Percentiles rank a stretch among this genome's conserved stretches.
phyloP scores from a whole-genome alignment of 2,329 filamentous ascomycete genomes.

The Claviceps purpurea region DNA sequence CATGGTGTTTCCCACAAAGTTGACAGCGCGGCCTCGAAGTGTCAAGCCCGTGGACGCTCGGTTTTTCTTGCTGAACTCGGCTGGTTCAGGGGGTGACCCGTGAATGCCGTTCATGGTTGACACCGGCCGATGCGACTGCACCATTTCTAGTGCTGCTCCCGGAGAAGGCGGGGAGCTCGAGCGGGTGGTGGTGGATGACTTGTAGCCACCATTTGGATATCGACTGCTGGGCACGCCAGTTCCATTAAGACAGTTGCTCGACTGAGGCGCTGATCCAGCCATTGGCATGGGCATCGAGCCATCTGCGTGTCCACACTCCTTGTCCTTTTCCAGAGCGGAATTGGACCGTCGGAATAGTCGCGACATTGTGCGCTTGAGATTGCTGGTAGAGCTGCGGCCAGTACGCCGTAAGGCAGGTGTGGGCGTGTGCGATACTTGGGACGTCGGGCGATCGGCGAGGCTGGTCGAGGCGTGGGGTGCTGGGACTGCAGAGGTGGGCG shows the following conservation, averaged over 20 bases:
- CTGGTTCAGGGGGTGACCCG: conserved; percentile 25
- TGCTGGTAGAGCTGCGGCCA: conserved; percentile 28
- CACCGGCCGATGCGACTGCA: conserved; percentile 14
- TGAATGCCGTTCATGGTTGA: conserved; percentile 6
- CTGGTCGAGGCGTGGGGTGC: background rate
- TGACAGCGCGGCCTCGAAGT: conserved; percentile 33
- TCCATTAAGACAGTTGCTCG: conserved; percentile 3
- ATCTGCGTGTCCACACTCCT: conserved; percentile 12
- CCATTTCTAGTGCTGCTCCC: conserved; percentile 30
- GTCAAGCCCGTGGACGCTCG: conserved; percentile 37
- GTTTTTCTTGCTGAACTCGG: conserved; percentile 37
- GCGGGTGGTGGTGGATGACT: conserved; percentile 31
- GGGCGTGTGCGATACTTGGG: background rate
- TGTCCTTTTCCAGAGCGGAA: conserved; percentile 17
- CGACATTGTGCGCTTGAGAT: conserved; percentile 36
- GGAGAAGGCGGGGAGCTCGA: conserved; percentile 39
- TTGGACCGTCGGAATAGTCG: conserved; percentile 33
- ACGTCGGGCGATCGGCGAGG: conserved; percentile 3
- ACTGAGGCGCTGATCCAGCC: conserved; percentile 10
- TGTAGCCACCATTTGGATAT: conserved; percentile 28
- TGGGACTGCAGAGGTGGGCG: conserved; percentile 1
- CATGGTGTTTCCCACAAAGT: conserved; percentile 26
- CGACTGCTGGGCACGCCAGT: conserved; percentile 16
- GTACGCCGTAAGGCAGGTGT: conserved; percentile 25
- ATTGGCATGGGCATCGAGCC: conserved; percentile 9